Percentiles rank a stretch among this genome's conserved stretches.
Conservation (phyloP, 1,284 basidiomycete species). For the Cerrena zonata region DNA sequence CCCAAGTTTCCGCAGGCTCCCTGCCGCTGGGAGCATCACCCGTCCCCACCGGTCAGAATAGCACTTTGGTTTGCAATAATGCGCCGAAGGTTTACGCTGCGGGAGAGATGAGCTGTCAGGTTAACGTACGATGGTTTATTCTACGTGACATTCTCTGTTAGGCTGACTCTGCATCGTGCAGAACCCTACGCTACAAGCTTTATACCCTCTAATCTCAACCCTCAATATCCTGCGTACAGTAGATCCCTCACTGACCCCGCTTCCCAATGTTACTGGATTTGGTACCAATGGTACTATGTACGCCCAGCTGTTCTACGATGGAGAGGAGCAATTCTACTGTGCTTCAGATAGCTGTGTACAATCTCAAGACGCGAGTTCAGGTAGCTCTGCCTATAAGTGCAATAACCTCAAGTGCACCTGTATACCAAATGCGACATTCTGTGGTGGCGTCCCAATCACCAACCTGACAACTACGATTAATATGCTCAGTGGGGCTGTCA, state of each 20-base stretch:
- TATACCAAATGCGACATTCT: conserved; percentile 63
- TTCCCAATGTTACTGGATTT: conserved; percentile 59
- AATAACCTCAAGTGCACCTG: conserved; percentile 71
- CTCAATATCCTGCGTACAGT: conserved; percentile 76
- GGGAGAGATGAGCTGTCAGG: conserved; percentile 69
- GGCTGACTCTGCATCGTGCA: conserved; percentile 22
- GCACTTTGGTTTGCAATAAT: conserved; percentile 61
- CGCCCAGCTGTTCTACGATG: conserved; percentile 79
- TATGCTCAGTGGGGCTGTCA: conserved; percentile 52
- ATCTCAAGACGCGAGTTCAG: conserved; percentile 34
- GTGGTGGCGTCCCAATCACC: conserved; percentile 45
- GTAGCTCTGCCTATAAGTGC: conserved; percentile 58
- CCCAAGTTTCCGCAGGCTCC: conserved; percentile 13
- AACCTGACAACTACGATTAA: conserved; percentile 60
- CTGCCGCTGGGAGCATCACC: conserved; percentile 12
- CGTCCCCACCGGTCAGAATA: conserved; percentile 37
- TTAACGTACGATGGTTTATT: conserved; percentile 47
- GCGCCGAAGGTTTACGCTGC: conserved; percentile 57
- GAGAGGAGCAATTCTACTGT: conserved; percentile 82
- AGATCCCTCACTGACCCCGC: conserved; percentile 60
- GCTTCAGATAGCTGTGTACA: conserved; percentile 66
- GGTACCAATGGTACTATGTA: conserved; percentile 52
- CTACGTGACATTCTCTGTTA: conserved; percentile 11
- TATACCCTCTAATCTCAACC: conserved; percentile 64
- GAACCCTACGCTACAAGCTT: conserved; percentile 72